Evolutionary conservation across 2,329 filamentous ascomycete species (phyloP), one percentile per base, ranked within the genome.

Genomic region (Exutisphaerella laricina): DNA sequence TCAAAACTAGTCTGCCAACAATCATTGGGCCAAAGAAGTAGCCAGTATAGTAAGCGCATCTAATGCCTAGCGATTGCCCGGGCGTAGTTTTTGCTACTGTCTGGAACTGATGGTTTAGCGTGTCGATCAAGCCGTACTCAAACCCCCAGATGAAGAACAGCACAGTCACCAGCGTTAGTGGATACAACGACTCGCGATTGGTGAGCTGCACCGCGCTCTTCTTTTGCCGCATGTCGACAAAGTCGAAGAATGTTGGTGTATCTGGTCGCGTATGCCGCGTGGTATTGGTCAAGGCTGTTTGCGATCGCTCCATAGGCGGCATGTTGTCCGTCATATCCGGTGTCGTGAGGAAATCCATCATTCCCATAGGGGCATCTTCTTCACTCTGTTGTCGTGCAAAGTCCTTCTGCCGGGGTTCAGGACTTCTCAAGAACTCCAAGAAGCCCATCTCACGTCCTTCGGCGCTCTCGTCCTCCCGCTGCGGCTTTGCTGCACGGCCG

Each of bases 91-190:
- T 57, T 10, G 81, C 75, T 4, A 87, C 75, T 9, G 65, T 59
- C 25, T 82, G 78, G 39, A 88, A 81, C 17, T 79, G 79, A 14
- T 74, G 75, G 60, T 94, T 94, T 20, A 96, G 74, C 0, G 82
- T 84, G 57, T 92, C 88, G 4, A 95, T 71, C 2, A 95, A 74
- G 0, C 89, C 89, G 55, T 95, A 95, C 0, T 88, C 88, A 45
- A 95, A 84, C 0, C 89, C 89, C 88, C 88, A 94, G 2, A 95
- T 70, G 51, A 94, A 80, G 66, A 95, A 94, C 0, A 95, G 70
- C 5, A 89, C 75, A 1, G 85, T 86, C 16, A 94, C 87, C 50
- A 87, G 71, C 12, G 77, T 73, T 57, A 85, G 82, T 50, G 87
- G 86, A 50, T 80, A 84, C 52, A 85, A 68, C 0, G 82, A 85